phyloP scores from a whole-genome alignment of 768 basidiomycete genomes.

The Boletus rufocinnamomeus region DNA sequence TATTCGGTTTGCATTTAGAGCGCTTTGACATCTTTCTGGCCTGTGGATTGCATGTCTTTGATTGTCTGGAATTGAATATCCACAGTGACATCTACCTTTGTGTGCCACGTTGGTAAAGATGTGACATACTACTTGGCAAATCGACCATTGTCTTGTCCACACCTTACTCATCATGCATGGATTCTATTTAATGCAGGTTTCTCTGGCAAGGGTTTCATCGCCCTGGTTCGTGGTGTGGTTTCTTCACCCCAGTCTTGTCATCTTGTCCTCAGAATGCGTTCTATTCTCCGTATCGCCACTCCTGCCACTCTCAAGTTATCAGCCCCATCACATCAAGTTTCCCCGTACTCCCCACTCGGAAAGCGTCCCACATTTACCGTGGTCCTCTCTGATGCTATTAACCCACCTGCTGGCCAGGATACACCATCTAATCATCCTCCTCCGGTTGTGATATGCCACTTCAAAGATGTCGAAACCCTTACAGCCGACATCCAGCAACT shows the following conservation, averaged over 20 bases:
- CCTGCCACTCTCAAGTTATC: constrained; percentile 11
- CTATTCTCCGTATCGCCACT: constrained; percentile 7
- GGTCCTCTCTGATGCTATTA: constrained; percentile 1
- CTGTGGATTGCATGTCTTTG: not conserved
- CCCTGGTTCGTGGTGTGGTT: not conserved
- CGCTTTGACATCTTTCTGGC: not conserved
- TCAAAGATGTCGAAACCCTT: not conserved
- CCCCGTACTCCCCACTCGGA: not conserved
- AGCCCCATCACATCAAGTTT: not conserved
- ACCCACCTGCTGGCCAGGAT: not conserved
- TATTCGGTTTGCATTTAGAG: not conserved
- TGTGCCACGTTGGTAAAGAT: constrained; percentile 6
- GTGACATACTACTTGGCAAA: constrained; percentile 1
- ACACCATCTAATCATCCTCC: not conserved
- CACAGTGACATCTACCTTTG: constrained; percentile 11
- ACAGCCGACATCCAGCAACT: not conserved
- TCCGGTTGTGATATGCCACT: not conserved
- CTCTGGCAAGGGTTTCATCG: not conserved
- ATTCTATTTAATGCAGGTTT: constrained; percentile 20
- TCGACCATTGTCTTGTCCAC: constrained; percentile 23
- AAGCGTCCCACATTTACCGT: constrained; percentile 9
- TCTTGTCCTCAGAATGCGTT: constrained; percentile 12
- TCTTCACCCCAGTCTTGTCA: not conserved
- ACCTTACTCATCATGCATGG: not conserved
- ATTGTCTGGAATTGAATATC: not conserved